Percentiles rank a stretch among this genome's conserved stretches.
phyloP scores from a whole-genome alignment of 2,329 filamentous ascomycete species.

The Penicillium sp. region DNA sequence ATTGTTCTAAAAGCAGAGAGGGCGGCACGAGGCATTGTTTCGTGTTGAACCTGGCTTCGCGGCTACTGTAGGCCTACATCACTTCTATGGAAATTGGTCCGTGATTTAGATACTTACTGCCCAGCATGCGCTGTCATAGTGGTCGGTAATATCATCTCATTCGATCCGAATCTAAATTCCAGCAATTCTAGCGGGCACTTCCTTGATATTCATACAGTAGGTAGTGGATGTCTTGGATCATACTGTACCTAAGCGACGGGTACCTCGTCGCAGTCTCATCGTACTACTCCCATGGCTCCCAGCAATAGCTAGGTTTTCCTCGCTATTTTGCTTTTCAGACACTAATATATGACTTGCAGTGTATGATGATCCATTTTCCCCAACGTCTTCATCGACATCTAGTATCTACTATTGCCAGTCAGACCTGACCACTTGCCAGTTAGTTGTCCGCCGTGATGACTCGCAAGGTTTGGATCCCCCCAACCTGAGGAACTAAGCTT shows the following conservation, averaged over 20 bases:
- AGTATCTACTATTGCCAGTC: neutral
- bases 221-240: neutral
- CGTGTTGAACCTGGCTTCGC: neutral
- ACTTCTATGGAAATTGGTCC: neutral
- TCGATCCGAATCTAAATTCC: neutral
- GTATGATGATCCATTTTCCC: neutral
- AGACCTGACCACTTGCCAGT: neutral
- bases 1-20: neutral
- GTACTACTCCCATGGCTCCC: neutral
- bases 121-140: neutral
- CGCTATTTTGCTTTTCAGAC: too few relatives aligned
- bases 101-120: neutral
- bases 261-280: too few relatives aligned
- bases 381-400: neutral
- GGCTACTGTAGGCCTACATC: neutral
- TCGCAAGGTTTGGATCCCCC: neutral
- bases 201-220: neutral
- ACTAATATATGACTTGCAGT: too few relatives aligned
- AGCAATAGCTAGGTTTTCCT: neutral
- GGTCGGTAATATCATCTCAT: neutral
- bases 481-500: neutral
- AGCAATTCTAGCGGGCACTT: neutral
- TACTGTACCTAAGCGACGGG: neutral
- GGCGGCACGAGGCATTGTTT: neutral
- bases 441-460: neutral